Base-by-base conservation (phyloP, 2,329 filamentous ascomycete genomes). In the Microsporum ferrugineum region DNA sequence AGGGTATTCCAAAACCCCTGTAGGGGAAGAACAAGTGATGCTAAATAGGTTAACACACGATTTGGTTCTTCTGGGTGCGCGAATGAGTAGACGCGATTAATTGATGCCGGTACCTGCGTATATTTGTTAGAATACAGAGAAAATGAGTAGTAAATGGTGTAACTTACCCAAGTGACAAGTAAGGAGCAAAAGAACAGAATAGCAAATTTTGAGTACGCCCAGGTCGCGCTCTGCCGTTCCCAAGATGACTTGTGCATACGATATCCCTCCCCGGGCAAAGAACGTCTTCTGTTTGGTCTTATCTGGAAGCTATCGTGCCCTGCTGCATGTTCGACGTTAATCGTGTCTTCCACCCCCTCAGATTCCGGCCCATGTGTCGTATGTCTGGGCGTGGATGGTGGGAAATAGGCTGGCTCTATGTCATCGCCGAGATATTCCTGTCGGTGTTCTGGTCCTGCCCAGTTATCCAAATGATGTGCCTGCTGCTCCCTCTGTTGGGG, bases 1-100 rank as follows among this genome's bases (percentile, higher is more conserved):
- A 88, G 72, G 17, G 85, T 83, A 71, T 95, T 95, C 88, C 89
- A 94, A 68, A 91, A 88, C 0, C 89, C 89, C 70, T 95, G 89
- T 0, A 91, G 79, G 0, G 89, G 89, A 6, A 95, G 79, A 0
- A 94, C 88, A 45, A 89, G 80, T 0, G 87, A 84, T 27, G 87
- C 86, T 65, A 85, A 82, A 65, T 87, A 84, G 67, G 89, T 84
- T 29, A 94, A 80, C 0, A 79, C 76, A 33, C 85, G 79, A 12
- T 78, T 80, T 0, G 80, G 73, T 2, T 78, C 62, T 31, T 80
- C 73, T 0, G 79, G 76, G 67, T 87, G 77, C 6, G 84, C 78
- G 14, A 91, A 77, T 2, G 84, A 84, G 72, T 88, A 91, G 14
- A 91, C 81, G 7, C 89, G 81, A 71, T 95, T 94, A 63, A 87